Evolutionary conservation across 176 grass and related monocot genomes (phyloP).

Genomic region (Miscanthus lutarioriparius): DNA sequence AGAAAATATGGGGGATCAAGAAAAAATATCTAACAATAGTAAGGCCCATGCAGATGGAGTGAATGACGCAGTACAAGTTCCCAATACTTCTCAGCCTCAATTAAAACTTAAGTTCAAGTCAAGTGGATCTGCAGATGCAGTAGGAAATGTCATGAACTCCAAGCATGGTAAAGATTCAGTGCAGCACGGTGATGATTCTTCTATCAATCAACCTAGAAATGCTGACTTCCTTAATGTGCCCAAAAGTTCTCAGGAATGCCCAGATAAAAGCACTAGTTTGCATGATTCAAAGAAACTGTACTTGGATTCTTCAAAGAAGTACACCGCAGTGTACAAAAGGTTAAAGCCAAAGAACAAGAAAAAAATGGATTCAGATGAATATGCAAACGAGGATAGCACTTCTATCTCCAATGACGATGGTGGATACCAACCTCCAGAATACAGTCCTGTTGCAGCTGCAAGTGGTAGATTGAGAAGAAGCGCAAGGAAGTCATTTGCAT

Average conservation of each 20-base stretch:
- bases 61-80: conserved; percentile 34
- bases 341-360: conserved; percentile 62
- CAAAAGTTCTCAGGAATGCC: conserved; percentile 37
- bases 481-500: conserved; percentile 35
- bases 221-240: conserved; percentile 29
- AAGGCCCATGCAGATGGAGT: conserved; percentile 26
- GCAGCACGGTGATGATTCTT: conserved; percentile 46
- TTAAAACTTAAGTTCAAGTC: conserved; percentile 70
- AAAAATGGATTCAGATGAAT: conserved; percentile 50
- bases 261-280: conserved; percentile 33
- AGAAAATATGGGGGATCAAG: conserved; percentile 23
- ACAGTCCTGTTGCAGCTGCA: conserved; percentile 50
- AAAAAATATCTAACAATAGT: conserved; percentile 19
- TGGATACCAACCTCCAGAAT: conserved; percentile 56
- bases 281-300: conserved; percentile 48
- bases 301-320: conserved; percentile 47
- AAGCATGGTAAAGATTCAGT: conserved; percentile 31
- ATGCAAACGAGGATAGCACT: conserved; percentile 66
- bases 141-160: conserved; percentile 19
- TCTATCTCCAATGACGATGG: conserved; percentile 63
- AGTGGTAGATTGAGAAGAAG: conserved; percentile 56
- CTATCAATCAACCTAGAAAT: conserved; percentile 38
- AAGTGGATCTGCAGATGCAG: conserved; percentile 48
- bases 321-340: conserved; percentile 74
- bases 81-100: conserved; percentile 42